Evolutionary conservation across 805 yeast species (phyloP).

Genomic region (Schizosaccharomyces octosporus): DNA sequence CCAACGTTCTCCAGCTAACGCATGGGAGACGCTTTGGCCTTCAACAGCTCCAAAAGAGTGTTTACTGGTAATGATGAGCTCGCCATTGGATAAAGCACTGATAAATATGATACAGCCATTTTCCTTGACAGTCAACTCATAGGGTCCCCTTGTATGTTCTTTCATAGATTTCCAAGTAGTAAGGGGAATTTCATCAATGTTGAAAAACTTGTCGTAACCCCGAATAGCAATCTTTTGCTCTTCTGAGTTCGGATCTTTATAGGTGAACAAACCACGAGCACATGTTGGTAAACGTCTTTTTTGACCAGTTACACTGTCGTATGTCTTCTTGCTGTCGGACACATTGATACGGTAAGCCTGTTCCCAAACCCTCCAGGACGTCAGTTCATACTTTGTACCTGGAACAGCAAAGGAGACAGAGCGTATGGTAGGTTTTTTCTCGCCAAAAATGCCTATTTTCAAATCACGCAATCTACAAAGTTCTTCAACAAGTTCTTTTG

Average conservation of each 20-base stretch:
- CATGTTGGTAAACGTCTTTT: constrained; percentile 29
- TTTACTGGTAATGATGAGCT: constrained; percentile 68
- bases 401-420: not conserved
- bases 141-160: constrained; percentile 45
- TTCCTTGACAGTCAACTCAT: constrained; percentile 56
- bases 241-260: constrained; percentile 13
- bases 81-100: constrained; percentile 51
- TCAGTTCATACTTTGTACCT: not conserved
- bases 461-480: not conserved
- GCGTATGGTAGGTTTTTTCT: not conserved
- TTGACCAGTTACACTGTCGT: not conserved
- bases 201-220: constrained; percentile 90
- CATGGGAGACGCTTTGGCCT: constrained; percentile 33
- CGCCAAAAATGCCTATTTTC: not conserved
- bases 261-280: constrained; percentile 60
- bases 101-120: constrained; percentile 83
- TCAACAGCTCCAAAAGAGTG: constrained; percentile 54
- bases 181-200: constrained; percentile 33
- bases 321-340: not conserved
- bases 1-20: constrained; percentile 40
- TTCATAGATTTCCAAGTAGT: constrained; percentile 26
- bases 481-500: not conserved
- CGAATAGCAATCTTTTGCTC: constrained; percentile 33
- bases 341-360: not conserved
- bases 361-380: not conserved